Conservation (phyloP, 805 yeast genomes). For the Blastobotrys terrestris region DNA sequence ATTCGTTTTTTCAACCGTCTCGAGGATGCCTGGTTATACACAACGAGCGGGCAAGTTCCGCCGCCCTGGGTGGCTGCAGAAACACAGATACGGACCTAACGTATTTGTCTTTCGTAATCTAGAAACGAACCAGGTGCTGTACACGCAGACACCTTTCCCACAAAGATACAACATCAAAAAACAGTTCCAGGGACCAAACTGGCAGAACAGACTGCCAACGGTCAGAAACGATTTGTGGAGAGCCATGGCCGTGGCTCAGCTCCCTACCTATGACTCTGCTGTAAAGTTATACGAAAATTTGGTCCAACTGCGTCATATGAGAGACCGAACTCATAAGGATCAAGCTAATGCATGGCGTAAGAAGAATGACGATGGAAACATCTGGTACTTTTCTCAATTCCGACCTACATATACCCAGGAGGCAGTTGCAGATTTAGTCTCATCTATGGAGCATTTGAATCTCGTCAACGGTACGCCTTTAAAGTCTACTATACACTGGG, state of each 20-base stretch:
- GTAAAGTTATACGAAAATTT: conserved; percentile 68
- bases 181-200: conserved; percentile 77
- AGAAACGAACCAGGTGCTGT: conserved; percentile 83
- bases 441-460: conserved; percentile 45
- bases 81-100: conserved; percentile 71
- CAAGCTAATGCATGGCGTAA: conserved; percentile 64
- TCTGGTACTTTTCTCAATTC: conserved; percentile 82
- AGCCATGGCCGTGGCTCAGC: conserved; percentile 76
- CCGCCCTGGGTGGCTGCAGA: conserved; percentile 50
- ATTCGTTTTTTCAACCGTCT: neutral
- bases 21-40: conserved; percentile 6
- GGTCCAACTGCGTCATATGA: conserved; percentile 62
- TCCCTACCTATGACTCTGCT: conserved; percentile 55
- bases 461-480: conserved; percentile 37
- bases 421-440: conserved; percentile 76
- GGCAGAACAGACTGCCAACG: conserved; percentile 80
- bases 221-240: conserved; percentile 86
- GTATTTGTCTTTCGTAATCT: conserved; percentile 77
- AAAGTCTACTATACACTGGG: conserved; percentile 64
- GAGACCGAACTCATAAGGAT: conserved; percentile 54
- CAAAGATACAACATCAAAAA: conserved; percentile 45
- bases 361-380: conserved; percentile 68
- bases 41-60: conserved; percentile 38
- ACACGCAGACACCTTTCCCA: conserved; percentile 72
- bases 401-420: conserved; percentile 89